Conservation (phyloP, 2,329 filamentous ascomycete species). For the Neophaeococcomyces aloes region DNA sequence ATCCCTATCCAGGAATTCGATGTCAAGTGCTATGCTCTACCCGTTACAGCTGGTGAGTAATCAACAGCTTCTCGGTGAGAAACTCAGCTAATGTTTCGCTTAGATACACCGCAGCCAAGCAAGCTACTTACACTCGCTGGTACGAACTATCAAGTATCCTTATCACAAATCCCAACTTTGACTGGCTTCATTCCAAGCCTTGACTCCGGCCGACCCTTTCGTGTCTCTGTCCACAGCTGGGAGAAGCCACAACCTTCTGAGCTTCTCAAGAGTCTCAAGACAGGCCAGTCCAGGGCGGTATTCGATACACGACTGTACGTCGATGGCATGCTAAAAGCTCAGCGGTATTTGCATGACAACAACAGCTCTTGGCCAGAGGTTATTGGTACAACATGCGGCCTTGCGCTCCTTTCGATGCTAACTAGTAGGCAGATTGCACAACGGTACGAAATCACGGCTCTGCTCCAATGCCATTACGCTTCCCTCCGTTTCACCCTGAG, state of each 20-base stretch:
- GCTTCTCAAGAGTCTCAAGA: slow-evolving; percentile 46
- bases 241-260: slow-evolving; percentile 49
- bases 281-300: slow-evolving; percentile 45
- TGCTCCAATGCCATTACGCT: slow-evolving; percentile 41
- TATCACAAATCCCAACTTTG: slow-evolving; percentile 49
- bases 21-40: slow-evolving; percentile 57
- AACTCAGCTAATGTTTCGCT: neutral
- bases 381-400: slow-evolving; percentile 39
- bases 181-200: slow-evolving; percentile 63
- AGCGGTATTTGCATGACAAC: slow-evolving; percentile 11
- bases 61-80: no score
- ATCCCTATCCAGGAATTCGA: slow-evolving; percentile 73
- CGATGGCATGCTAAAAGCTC: slow-evolving; percentile 50
- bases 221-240: slow-evolving; percentile 69
- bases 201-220: slow-evolving; percentile 48
- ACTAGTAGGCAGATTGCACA: neutral
- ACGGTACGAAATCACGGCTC: neutral
- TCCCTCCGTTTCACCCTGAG: slow-evolving; percentile 61
- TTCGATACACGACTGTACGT: slow-evolving; percentile 59
- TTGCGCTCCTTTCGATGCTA: neutral
- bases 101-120: neutral
- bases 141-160: slow-evolving; percentile 10
- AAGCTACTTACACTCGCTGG: neutral
- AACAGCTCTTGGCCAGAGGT: slow-evolving; percentile 35
- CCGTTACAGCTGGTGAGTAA: neutral